Evolutionary conservation across 1,284 basidiomycete species (phyloP).

Genomic region (Trichosporon faecale): DNA sequence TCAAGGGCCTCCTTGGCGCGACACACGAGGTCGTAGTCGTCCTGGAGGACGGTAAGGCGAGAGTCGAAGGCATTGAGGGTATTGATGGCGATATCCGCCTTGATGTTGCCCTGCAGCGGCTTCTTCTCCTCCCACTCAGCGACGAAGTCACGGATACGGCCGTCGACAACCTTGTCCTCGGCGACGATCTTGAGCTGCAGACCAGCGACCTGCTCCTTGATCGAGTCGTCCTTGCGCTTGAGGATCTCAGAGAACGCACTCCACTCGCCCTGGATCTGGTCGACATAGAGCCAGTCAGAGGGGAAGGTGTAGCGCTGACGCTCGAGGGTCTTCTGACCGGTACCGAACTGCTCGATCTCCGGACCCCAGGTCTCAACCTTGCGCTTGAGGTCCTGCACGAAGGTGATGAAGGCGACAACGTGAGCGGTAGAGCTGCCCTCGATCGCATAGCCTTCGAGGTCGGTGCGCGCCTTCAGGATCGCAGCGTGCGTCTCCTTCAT

Average conservation of each 20-base stretch:
- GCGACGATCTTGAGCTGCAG: constrained; percentile 98
- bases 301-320: constrained; percentile 95
- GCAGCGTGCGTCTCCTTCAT: constrained; percentile 96
- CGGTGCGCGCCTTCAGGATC: constrained; percentile 87
- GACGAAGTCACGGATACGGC: constrained; percentile 84
- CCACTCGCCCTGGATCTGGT: constrained; percentile 97
- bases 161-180: constrained; percentile 95
- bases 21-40: constrained; percentile 90
- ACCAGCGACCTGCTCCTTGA: constrained; percentile 91
- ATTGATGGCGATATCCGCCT: constrained; percentile 91
- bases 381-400: constrained; percentile 96
- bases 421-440: constrained; percentile 72
- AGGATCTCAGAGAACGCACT: constrained; percentile 97
- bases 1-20: constrained; percentile 95
- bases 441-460: constrained; percentile 87
- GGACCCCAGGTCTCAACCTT: constrained; percentile 97
- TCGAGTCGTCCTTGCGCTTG: constrained; percentile 95
- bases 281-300: constrained; percentile 96
- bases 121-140: constrained; percentile 77
- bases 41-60: constrained; percentile 81
- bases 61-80: constrained; percentile 91
- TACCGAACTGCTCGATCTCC: constrained; percentile 88
- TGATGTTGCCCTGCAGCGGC: constrained; percentile 92
- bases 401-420: constrained; percentile 97
- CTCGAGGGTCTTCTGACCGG: constrained; percentile 94